Evolutionary conservation across 2,329 filamentous ascomycete species (phyloP).

Genomic region (Sarocladium oryzae): DNA sequence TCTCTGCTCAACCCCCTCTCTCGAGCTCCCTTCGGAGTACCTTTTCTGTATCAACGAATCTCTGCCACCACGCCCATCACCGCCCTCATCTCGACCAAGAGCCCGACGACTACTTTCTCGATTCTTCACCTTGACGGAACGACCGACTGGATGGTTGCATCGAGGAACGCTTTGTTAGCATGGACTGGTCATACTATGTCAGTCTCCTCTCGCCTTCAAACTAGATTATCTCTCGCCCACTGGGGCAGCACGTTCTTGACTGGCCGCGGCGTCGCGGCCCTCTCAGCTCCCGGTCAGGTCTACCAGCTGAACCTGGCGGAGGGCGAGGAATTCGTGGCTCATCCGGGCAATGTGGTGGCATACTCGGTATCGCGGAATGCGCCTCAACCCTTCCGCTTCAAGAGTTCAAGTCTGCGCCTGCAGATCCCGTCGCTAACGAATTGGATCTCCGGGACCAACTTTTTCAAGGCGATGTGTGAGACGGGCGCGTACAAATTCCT

Average conservation of each 20-base stretch:
- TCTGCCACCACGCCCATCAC: slow-evolving; percentile 83
- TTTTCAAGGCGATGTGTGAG: slow-evolving; percentile 65
- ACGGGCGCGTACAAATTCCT: slow-evolving; percentile 67
- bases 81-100: slow-evolving; percentile 81
- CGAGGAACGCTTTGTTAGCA: slow-evolving; percentile 82
- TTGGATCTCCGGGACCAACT: slow-evolving; percentile 63
- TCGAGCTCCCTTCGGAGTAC: slow-evolving; percentile 74
- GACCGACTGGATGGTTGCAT: slow-evolving; percentile 89
- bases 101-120: slow-evolving; percentile 77
- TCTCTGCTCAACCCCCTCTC: slow-evolving; percentile 79
- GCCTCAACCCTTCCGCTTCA: slow-evolving; percentile 82
- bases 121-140: slow-evolving; percentile 88
- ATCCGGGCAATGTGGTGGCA: slow-evolving; percentile 86
- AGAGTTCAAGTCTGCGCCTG: slow-evolving; percentile 65
- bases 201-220: slow-evolving; percentile 69
- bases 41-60: slow-evolving; percentile 90
- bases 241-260: slow-evolving; percentile 90
- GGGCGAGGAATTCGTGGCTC: slow-evolving; percentile 84
- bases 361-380: slow-evolving; percentile 71
- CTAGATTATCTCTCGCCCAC: slow-evolving; percentile 68
- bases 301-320: slow-evolving; percentile 76
- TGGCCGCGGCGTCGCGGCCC: slow-evolving; percentile 76
- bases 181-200: slow-evolving; percentile 89
- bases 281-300: slow-evolving; percentile 81
- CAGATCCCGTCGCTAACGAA: slow-evolving; percentile 67